Evolutionary conservation across 2,329 filamentous ascomycete species (phyloP).

Genomic region (Plenodomus lindquistii): DNA sequence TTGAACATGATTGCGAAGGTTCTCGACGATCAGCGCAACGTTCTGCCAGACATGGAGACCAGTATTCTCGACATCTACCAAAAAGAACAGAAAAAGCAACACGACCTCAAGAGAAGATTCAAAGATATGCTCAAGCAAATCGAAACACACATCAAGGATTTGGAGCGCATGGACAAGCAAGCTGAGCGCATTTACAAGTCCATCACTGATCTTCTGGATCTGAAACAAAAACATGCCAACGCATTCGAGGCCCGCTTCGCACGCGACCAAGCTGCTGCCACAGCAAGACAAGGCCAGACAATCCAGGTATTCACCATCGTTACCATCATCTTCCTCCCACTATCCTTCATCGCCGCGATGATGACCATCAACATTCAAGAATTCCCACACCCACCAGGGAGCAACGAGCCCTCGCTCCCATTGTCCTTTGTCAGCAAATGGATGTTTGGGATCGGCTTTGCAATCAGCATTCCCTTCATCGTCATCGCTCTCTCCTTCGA

Average conservation of each 20-base stretch:
- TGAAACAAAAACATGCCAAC: constrained; percentile 72
- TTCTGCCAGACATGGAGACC: constrained; percentile 53
- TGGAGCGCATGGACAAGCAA: constrained; percentile 67
- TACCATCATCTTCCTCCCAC: constrained; percentile 60
- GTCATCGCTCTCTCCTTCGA: constrained; percentile 53
- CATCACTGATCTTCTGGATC: constrained; percentile 65
- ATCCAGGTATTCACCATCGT: constrained; percentile 65
- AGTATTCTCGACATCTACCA: constrained; percentile 47
- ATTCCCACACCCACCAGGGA: constrained; percentile 45
- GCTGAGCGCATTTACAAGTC: constrained; percentile 63
- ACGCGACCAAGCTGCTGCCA: constrained; percentile 63
- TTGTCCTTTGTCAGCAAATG: constrained; percentile 59
- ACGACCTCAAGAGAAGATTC: constrained; percentile 58
- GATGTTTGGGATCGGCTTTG: constrained; percentile 60
- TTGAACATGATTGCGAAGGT: constrained; percentile 64
- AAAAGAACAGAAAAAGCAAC: constrained; percentile 43
- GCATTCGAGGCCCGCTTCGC: constrained; percentile 67
- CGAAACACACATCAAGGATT: constrained; percentile 61
- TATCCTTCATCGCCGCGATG: constrained; percentile 60
- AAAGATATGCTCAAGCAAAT: constrained; percentile 62
- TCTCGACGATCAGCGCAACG: constrained; percentile 54
- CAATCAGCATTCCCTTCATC: constrained; percentile 57
- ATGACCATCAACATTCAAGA: constrained; percentile 60
- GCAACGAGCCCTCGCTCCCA: constrained; percentile 44
- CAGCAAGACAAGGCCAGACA: constrained; percentile 60